Base-by-base conservation (phyloP, 1,139 yeast genomes). In the Nakaseomyces uthaithaninus region DNA sequence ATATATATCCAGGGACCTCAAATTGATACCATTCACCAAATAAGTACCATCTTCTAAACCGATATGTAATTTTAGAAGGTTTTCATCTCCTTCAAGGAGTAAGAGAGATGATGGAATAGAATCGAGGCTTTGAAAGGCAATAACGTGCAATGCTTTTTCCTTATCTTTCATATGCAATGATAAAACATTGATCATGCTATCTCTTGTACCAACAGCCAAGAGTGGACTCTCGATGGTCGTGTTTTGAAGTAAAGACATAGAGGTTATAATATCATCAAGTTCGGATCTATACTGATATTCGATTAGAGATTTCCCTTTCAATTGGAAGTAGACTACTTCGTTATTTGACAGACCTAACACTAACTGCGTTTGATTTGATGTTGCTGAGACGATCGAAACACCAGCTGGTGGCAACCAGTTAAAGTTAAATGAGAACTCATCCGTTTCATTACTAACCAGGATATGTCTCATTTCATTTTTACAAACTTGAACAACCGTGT, bases 361-460 rank as follows among this genome's bases (percentile, higher is more conserved):
- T 0, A 89, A 67, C 58, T 91, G 97, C 16, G 72, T 69, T 30
- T 71, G 67, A 27, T 85, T 85, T 3, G 81, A 64, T 1, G 85
- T 60, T 0, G 89, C 81, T 20, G 67, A 64, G 0, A 72, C 54
- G 31, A 91, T 71, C 23, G 72, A 66, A 12, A 81, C 75, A 5
- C 94, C 94, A 0, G 81, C 80, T 0, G 95, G 94, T 1, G 95
- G 86, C 31, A 64, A 68, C 98, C 98, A 91, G 48, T 83, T 83
- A 6, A 75, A 67, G 20, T 49, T 48, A 22, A 39, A 33, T 4
- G 39, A 30, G 25, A 45, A 50, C 2, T 41, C 50, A 18, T 40
- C 37, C 2, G 49, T 30, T 11, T 56, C 50, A 1, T 50, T 46
- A 18, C 56, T 54, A 23, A 67, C 66, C 3, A 65, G 60, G 3